Evolutionary conservation across 352 stramenopile genomes (phyloP), one percentile per base, ranked within the genome.

Genomic region (Aphanomyces cochlioides): DNA sequence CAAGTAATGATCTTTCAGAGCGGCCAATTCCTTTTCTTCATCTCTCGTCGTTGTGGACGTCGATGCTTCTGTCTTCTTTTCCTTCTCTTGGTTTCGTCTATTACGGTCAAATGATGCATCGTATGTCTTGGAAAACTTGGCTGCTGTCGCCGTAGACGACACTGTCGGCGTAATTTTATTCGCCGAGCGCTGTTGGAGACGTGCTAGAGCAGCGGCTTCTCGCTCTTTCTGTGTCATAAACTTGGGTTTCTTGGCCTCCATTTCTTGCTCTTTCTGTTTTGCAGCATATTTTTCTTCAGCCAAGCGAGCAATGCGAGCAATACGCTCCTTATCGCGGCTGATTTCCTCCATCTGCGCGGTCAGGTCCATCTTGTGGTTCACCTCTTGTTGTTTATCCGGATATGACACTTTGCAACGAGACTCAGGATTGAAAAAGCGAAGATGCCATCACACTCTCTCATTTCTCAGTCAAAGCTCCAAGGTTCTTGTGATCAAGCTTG

Each of bases 1-100:
- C 57, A 97, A 73, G 68, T 97, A 97, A 76, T 96, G 87, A 53
- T 96, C 84, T 59, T 95, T 95, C 67, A 97, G 80, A 7, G 76
- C 77, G 65, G 89, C 81, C 58, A 96, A 74, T 68, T 89, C 87
- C 45, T 95, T 87, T 12, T 93, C 80, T 50, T 91, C 82, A 36
- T 81, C 81, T 7, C 54, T 28, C 3, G 74, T 72, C 39, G 82
- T 45, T 8, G 50, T 74, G 7, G 77, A 50, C 13, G 73, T 59
- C n/a, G 58, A 19, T 39, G 73, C 74, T 7, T 57, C 56, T 13
- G 59, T 12, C 66, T 56, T 28, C 65, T 56, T 56, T 50, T 50
- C 38, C 21, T 43, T 43, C 7, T 12, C 38, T 17, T 47, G 65
- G 39, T 5, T 38, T 28, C 15, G 61, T 36, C 47, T 47, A 19